These are phyloP conservation scores for Ceriops tagal DNA, from an alignment of 345 rosid genomes.

Conservation along the genomic window DNA sequence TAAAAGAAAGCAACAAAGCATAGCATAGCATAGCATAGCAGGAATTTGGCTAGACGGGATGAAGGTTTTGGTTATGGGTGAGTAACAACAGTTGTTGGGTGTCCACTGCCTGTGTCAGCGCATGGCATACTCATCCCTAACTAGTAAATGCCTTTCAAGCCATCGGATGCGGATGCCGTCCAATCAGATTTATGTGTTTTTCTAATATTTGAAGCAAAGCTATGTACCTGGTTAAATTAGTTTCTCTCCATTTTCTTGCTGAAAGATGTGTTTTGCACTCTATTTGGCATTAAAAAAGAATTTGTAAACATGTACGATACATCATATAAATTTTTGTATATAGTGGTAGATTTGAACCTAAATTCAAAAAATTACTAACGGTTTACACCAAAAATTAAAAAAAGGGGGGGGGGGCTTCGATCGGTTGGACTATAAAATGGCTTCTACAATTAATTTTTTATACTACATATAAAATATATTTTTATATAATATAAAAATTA, in stretches of 20 bases:
- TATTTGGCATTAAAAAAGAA: too few relatives aligned
- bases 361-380: too few relatives aligned
- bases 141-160: neutral
- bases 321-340: too few relatives aligned
- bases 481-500: too few relatives aligned
- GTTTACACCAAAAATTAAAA: too few relatives aligned
- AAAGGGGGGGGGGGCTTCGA: too few relatives aligned
- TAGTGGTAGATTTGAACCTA: too few relatives aligned
- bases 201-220: constrained; percentile 25
- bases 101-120: neutral
- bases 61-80: constrained; percentile 7
- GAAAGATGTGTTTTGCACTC: too few relatives aligned
- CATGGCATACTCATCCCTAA: neutral
- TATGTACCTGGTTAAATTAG: neutral
- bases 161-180: constrained; percentile 1
- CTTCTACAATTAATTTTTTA: too few relatives aligned
- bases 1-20: neutral
- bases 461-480: too few relatives aligned
- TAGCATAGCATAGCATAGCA: neutral
- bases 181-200: constrained; percentile 23
- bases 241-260: neutral
- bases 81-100: neutral
- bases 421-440: too few relatives aligned
- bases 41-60: constrained; percentile 14
- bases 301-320: too few relatives aligned